Base-by-base conservation (phyloP, 2,329 filamentous ascomycete genomes). In the Aureobasidium namibiae region DNA sequence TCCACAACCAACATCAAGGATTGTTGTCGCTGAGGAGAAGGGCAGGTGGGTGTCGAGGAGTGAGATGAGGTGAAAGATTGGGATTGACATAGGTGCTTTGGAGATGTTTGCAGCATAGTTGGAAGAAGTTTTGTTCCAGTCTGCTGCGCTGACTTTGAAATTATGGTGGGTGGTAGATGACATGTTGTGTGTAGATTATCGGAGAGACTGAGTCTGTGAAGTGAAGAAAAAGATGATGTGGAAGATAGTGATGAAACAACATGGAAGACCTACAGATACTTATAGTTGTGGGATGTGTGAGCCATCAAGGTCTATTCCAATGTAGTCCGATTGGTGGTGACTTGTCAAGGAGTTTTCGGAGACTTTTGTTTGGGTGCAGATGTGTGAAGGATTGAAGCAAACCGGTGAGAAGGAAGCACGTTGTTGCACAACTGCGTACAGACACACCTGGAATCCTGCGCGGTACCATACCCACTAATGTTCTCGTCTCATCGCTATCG, bases 1-100 rank as follows among this genome's bases (percentile, higher is more conserved):
- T 0, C 69, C 69, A 54, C 66, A 67, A 48, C 69, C 69, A 46
- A 69, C 65, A 60, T 72, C 69, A 33, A 68, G 65, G 38, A 72
- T 67, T 1, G 62, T 63, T 0, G 65, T 66, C 3, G 69, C 69
- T 38, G 65, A 42, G 11, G 61, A 61, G 59, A 70, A 67, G 6
- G 69, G 65, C 2, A 42, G 45, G 2, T 64, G 41, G 5, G 64
- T 61, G 59, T 72, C 65, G 8, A 64, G 60, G 8, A 62, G 61
- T 6, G 63, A 58, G 53, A 72, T 63, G 60, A 71, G 61, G 10
- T 54, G 49, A 13, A 33, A 48, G 34, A 67, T 68, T 2, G 68
- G 65, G 29, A 50, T 48, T 16, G 24, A 38, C 48, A 53, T 59
- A 14, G 39, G 36, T 3, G 21, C 11, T n/a, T 36, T 59, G 18